These are phyloP conservation scores for Pythium chondricola DNA, from an alignment of 352 stramenopile species.

Conservation along the genomic window DNA sequence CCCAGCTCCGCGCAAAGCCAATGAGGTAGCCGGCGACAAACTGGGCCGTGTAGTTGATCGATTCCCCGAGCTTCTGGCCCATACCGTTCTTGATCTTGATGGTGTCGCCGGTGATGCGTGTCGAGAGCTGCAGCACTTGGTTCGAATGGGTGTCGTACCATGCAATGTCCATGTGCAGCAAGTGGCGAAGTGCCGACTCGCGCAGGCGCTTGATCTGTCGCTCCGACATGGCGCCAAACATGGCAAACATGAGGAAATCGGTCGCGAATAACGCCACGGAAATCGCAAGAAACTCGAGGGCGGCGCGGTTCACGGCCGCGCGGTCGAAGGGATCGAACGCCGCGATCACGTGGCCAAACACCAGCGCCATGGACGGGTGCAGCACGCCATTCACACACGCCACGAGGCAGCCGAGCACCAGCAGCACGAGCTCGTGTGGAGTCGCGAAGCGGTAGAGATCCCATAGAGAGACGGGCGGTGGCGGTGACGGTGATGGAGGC, in stretches of 20 bases:
- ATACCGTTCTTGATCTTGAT: slow-evolving; percentile 15
- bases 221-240: slow-evolving; percentile 14
- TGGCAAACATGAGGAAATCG: slow-evolving; percentile 14
- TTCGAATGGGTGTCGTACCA: slow-evolving; percentile 21
- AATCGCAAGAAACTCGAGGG: slow-evolving; percentile 17
- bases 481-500: no score
- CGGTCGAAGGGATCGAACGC: slow-evolving; percentile 25
- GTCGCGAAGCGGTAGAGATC: slow-evolving; percentile 29
- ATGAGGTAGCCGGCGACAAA: slow-evolving; percentile 25
- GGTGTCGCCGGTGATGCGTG: slow-evolving; percentile 3
- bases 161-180: slow-evolving; percentile 24
- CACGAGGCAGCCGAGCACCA: slow-evolving; percentile 15
- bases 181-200: slow-evolving; percentile 12
- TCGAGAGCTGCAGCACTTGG: slow-evolving; percentile 9
- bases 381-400: slow-evolving; percentile 22
- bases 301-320: slow-evolving; percentile 7
- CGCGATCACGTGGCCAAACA: slow-evolving; percentile 37
- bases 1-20: slow-evolving; percentile 23
- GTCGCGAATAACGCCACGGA: slow-evolving; percentile 10
- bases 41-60: slow-evolving; percentile 17
- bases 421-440: slow-evolving; percentile 9
- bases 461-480: slow-evolving; percentile 4
- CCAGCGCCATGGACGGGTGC: slow-evolving; percentile 29
- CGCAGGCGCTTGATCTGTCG: slow-evolving; percentile 20
- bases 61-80: slow-evolving; percentile 22